Percentiles rank a stretch among this genome's conserved stretches.
These are phyloP conservation scores for Fusarium acutatum DNA, from an alignment of 2,329 filamentous ascomycete genomes.

Conservation along the genomic window DNA sequence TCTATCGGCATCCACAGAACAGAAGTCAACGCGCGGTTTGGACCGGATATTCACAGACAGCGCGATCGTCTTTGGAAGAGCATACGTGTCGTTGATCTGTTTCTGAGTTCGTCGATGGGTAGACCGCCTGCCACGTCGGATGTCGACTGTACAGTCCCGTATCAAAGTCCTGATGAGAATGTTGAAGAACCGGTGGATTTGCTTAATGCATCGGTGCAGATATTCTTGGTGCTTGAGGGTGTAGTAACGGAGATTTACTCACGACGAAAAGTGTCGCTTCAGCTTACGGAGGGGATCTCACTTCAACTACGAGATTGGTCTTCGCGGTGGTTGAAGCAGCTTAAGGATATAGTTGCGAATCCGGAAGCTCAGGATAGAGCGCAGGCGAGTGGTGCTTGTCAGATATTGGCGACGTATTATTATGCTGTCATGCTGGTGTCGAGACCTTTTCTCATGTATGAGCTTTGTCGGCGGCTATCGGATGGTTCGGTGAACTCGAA, in stretches of 20 bases:
- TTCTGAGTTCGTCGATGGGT: constrained; percentile 63
- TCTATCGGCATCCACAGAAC: constrained; percentile 63
- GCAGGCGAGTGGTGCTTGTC: constrained; percentile 57
- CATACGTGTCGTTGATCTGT: constrained; percentile 60
- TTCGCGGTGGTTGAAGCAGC: constrained; percentile 54
- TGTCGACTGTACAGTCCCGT: constrained; percentile 63
- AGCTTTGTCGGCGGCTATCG: constrained; percentile 56
- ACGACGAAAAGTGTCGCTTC: constrained; percentile 60
- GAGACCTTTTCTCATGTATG: constrained; percentile 65
- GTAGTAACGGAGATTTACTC: constrained; percentile 64
- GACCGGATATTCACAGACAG: constrained; percentile 51
- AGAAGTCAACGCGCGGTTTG: constrained; percentile 63
- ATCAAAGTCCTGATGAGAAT: constrained; percentile 47
- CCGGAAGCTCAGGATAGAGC: constrained; percentile 34
- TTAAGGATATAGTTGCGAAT: constrained; percentile 51
- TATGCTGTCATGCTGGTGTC: constrained; percentile 67
- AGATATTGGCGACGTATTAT: constrained; percentile 62
- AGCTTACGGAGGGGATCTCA: constrained; percentile 63
- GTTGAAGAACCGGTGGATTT: constrained; percentile 55
- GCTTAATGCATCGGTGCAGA: constrained; percentile 61
- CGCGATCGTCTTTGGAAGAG: constrained; percentile 64
- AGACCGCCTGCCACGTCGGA: constrained; percentile 63
- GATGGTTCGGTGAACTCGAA: constrained; percentile 40
- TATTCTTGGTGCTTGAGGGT: constrained; percentile 59
- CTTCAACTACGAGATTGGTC: constrained; percentile 63